These are phyloP conservation scores for Lepiota subincarnata DNA, from an alignment of 768 basidiomycete genomes.

Conservation along the genomic window DNA sequence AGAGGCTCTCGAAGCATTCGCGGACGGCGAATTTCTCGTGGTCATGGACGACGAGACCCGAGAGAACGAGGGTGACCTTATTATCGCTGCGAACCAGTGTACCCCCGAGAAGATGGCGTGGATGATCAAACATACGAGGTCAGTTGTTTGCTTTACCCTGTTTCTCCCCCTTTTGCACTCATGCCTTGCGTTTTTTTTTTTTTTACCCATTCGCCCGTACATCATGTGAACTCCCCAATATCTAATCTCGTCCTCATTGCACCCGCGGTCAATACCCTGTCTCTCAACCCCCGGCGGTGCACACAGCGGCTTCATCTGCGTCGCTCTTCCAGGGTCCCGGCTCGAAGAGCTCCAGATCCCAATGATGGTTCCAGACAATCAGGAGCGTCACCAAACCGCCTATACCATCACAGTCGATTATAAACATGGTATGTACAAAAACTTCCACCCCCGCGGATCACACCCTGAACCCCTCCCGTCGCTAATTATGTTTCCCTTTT, in stretches of 20 bases:
- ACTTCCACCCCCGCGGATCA: slow-evolving; percentile 6
- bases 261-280: not conserved
- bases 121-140: slow-evolving; percentile 98
- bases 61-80: slow-evolving; percentile 97
- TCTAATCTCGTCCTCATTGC: not conserved
- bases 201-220: not conserved
- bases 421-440: slow-evolving; percentile 59
- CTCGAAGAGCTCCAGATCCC: slow-evolving; percentile 78
- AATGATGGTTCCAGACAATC: slow-evolving; percentile 91
- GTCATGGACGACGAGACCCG: slow-evolving; percentile 96
- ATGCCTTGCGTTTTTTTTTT: not conserved
- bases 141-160: slow-evolving; percentile 17
- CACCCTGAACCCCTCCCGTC: slow-evolving; percentile 12
- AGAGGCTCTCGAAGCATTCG: slow-evolving; percentile 73
- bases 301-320: slow-evolving; percentile 90
- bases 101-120: slow-evolving; percentile 98
- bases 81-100: slow-evolving; percentile 78
- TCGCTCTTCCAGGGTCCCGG: slow-evolving; percentile 72
- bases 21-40: slow-evolving; percentile 83
- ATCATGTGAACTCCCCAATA: not conserved
- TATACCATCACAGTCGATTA: slow-evolving; percentile 97
- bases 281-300: no score
- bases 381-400: slow-evolving; percentile 89
- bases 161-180: not conserved
- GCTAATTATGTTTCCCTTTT: not conserved